Conservation (phyloP, 495 filamentous ascomycete species). For the Patellaria atrata region DNA sequence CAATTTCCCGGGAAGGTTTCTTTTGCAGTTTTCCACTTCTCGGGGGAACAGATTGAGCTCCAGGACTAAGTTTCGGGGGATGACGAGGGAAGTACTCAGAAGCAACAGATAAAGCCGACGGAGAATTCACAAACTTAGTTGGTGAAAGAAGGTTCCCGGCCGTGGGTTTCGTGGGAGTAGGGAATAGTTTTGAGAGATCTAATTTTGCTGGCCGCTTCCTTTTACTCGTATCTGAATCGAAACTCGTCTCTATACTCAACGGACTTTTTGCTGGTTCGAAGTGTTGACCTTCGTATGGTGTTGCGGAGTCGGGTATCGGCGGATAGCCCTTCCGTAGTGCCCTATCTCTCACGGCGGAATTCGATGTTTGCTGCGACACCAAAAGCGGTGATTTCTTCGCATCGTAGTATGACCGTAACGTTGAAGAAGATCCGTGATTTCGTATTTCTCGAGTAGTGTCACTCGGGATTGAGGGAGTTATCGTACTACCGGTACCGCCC, state of each 20-base stretch:
- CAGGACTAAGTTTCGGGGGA: too few relatives aligned
- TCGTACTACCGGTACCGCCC: conserved; percentile 11
- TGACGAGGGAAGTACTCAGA: conserved; percentile 20
- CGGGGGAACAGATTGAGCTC: too few relatives aligned
- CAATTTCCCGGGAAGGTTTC: conserved; percentile 3
- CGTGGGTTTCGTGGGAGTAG: conserved; percentile 20
- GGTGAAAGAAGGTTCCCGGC: conserved; percentile 16
- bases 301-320: conserved; percentile 8
- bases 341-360: conserved; percentile 25
- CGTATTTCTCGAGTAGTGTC: conserved; percentile 9
- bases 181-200: conserved; percentile 25
- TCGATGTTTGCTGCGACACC: conserved; percentile 28
- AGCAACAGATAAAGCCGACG: conserved; percentile 15
- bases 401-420: conserved; percentile 25
- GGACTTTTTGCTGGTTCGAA: conserved; percentile 3
- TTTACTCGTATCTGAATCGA: conserved; percentile 2
- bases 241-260: conserved; percentile 4
- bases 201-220: conserved; percentile 22
- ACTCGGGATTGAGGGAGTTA: too few relatives aligned
- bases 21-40: conserved; percentile 15
- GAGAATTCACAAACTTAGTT: conserved; percentile 22
- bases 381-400: conserved; percentile 19
- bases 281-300: conserved; percentile 1
- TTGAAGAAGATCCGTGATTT: conserved; percentile 17
- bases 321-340: conserved; percentile 21